Conservation (phyloP, 2,329 filamentous ascomycete genomes). For the Fusarium sp. region DNA sequence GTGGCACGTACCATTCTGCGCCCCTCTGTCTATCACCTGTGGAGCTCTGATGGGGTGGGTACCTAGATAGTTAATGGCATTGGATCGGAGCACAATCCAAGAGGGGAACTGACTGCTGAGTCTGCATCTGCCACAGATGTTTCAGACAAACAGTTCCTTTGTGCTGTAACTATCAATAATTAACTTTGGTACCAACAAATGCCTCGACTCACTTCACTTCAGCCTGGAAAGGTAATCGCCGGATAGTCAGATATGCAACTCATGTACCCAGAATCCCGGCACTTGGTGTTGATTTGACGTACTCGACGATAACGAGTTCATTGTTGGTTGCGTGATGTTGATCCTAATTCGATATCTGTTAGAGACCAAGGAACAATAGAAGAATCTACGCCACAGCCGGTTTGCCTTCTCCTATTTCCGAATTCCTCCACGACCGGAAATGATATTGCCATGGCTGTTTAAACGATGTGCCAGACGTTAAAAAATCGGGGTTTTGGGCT, state of each 20-base stretch:
- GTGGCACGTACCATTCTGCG: conserved; percentile 27
- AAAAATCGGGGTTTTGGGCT: not conserved
- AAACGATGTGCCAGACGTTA: not conserved
- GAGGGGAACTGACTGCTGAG: not conserved
- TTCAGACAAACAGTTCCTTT: conserved; percentile 11
- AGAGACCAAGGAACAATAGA: conserved; percentile 17
- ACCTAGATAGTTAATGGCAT: no score
- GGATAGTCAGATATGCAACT: conserved; percentile 19
- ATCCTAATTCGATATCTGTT: not conserved
- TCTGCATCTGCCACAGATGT: conserved; percentile 4
- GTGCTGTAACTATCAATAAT: conserved; percentile 14
- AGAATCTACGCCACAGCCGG: conserved; percentile 24
- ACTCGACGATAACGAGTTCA: not conserved
- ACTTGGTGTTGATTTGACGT: conserved; percentile 11
- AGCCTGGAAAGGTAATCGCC: conserved; percentile 24
- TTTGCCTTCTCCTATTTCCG: conserved; percentile 24
- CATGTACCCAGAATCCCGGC: conserved; percentile 18
- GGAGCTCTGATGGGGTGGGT: conserved; percentile 15
- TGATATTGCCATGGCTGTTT: conserved; percentile 5
- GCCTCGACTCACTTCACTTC: not conserved
- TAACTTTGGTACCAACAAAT: not conserved
- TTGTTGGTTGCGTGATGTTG: conserved; percentile 1
- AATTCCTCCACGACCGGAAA: conserved; percentile 14
- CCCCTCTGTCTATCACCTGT: conserved; percentile 12
- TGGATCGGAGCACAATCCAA: not conserved